Conservation (phyloP, 2,329 filamentous ascomycete species). For the Ceratocystiopsis sp. region DNA sequence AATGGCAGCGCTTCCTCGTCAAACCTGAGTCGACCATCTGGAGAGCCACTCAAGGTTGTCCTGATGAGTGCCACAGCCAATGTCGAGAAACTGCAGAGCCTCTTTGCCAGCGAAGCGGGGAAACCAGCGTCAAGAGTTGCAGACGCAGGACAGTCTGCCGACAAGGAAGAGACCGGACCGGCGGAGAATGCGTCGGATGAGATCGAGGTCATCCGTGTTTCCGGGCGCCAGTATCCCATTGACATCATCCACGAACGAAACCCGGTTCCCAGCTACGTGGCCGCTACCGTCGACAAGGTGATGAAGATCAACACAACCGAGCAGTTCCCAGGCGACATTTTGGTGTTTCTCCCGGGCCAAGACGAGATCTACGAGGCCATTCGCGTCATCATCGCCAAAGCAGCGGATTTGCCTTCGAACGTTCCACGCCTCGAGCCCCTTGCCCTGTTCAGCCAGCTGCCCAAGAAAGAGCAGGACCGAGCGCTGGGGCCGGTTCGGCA, state of each 20-base stretch:
- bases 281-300: slow-evolving; percentile 63
- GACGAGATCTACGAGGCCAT: slow-evolving; percentile 80
- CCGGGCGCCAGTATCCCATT: slow-evolving; percentile 78
- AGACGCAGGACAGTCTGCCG: not conserved
- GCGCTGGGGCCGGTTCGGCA: slow-evolving; percentile 64
- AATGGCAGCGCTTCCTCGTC: slow-evolving; percentile 34
- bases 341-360: slow-evolving; percentile 84
- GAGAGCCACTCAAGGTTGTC: slow-evolving; percentile 62
- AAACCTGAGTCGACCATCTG: slow-evolving; percentile 21
- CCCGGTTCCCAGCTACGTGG: slow-evolving; percentile 45
- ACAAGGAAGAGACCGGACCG: too few relatives aligned
- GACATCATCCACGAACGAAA: slow-evolving; percentile 56
- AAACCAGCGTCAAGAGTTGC: too few relatives aligned
- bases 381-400: slow-evolving; percentile 65
- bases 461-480: slow-evolving; percentile 68
- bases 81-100: slow-evolving; percentile 57
- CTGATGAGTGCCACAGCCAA: slow-evolving; percentile 97
- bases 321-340: slow-evolving; percentile 80
- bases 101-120: slow-evolving; percentile 36
- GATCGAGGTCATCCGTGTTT: slow-evolving; percentile 35
- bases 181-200: too few relatives aligned
- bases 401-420: slow-evolving; percentile 52
- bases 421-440: slow-evolving; percentile 57
- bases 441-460: slow-evolving; percentile 78
- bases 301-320: slow-evolving; percentile 78